Conservation (phyloP, 371 early-diverging fungal genomes). For the Mucor irregularis region DNA sequence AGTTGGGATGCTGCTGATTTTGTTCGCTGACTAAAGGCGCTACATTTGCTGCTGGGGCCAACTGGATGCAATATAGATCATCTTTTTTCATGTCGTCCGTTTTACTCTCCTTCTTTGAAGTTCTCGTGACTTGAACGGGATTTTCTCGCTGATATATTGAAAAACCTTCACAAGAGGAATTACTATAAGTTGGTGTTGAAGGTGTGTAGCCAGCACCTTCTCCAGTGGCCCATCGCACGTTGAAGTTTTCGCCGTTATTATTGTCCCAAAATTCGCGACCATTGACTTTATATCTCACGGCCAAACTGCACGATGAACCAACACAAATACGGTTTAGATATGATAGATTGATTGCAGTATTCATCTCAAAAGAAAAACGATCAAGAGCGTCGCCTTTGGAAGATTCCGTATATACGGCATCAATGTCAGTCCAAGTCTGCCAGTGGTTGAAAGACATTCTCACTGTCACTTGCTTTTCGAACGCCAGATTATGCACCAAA, state of each 20-base stretch:
- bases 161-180: too few species aligned
- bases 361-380: conserved; percentile 20
- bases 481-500: conserved; percentile 30
- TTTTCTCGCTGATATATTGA: too few species aligned
- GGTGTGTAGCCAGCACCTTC: too few species aligned
- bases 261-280: conserved; percentile 76
- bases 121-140: too few species aligned
- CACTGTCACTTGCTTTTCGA: conserved; percentile 20
- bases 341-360: neutral
- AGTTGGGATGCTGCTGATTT: neutral
- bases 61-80: too few species aligned
- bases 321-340: neutral
- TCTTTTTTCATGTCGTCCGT: too few species aligned
- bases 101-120: too few species aligned
- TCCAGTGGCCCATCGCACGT: neutral
- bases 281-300: conserved; percentile 58
- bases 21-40: too few species aligned
- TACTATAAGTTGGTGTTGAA: too few species aligned
- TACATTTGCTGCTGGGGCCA: too few species aligned
- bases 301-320: conserved; percentile 32
- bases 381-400: conserved; percentile 11
- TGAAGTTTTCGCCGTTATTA: conserved; percentile 58
- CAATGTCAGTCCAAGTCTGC: conserved; percentile 27
- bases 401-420: conserved; percentile 43
- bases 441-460: conserved; percentile 26